Evolutionary conservation across 2,329 filamentous ascomycete species (phyloP), one percentile per base, ranked within the genome.

Genomic region (Dothistroma septosporum): DNA sequence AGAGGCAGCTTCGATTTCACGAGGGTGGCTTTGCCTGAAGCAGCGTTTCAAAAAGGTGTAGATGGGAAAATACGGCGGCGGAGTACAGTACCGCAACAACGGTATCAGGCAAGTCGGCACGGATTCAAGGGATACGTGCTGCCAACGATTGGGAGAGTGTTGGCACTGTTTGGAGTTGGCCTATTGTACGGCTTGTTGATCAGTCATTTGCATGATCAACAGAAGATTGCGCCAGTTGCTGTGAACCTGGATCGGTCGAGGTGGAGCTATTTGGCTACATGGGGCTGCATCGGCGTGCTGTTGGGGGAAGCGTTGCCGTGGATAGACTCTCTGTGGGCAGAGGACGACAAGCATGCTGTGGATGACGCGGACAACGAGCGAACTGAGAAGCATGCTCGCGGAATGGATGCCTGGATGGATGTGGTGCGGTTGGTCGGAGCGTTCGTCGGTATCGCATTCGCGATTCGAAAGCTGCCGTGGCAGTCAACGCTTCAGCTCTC

Each of bases 401-500:
- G 60, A 24, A 61, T 63, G 37, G 68, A 69, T 9, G 70, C 65
- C 31, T 97, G 92, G 91, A 88, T 90, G 58, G 82, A 86, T 46
- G 84, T 86, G 44, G 85, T 90, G 11, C 79, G 87, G 62, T 87
- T 86, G 61, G 82, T 90, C 46, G 87, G 87, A 14, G 87, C 86
- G 2, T 90, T 90, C 75, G 81, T 90, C 8, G 87, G 88, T 19
- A 87, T 91, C 74, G 87, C 87, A 4, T 90, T 88, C 76, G 87
- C 87, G 32, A 95, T 99, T 80, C 88, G 94, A 66, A 91, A 90
- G 75, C 84, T 97, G 10, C 90, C 91, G 0, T 99, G 94, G 94
- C 85, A 92, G 69, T 97, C 92, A 9, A 94, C 92, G 1, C 85
- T 96, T n/a, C 94, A 99, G 76, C 87, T 95, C 21, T 95, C 92